phyloP scores from a whole-genome alignment of 164 flowering plant genomes.

The Magnolia sinica region DNA sequence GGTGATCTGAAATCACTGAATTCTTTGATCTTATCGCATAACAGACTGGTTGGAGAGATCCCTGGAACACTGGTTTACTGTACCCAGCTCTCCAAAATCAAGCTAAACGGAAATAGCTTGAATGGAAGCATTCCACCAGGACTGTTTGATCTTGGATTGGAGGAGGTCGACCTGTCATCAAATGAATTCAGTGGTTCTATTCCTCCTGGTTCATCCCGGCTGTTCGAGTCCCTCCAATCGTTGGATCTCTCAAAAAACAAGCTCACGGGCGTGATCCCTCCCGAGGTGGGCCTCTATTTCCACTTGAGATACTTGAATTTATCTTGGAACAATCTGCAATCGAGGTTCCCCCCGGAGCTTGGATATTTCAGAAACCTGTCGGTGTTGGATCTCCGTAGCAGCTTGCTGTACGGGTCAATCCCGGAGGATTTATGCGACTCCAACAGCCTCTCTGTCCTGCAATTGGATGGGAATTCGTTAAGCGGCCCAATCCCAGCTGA shows the following conservation, averaged over 20 bases:
- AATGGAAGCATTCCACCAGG: conserved; percentile 70
- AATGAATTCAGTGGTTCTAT: conserved; percentile 53
- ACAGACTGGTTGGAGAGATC: conserved; percentile 50
- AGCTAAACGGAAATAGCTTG: conserved; percentile 50
- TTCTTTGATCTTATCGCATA: conserved; percentile 46
- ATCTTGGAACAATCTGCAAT: conserved; percentile 70
- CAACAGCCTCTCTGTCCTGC: conserved; percentile 58
- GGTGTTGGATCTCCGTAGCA: conserved; percentile 65
- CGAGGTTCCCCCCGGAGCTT: conserved; percentile 64
- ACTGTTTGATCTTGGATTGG: conserved; percentile 62
- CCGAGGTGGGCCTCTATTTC: conserved; percentile 65
- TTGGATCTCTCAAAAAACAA: conserved; percentile 70
- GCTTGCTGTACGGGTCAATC: conserved; percentile 50
- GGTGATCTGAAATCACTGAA: conserved; percentile 53
- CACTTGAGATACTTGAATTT: conserved; percentile 73
- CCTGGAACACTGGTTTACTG: conserved; percentile 53
- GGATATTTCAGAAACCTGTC: conserved; percentile 67
- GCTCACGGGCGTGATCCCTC: conserved; percentile 66
- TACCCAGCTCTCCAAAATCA: conserved; percentile 34
- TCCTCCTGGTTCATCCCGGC: conserved; percentile 53
- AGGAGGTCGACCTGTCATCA: conserved; percentile 60
- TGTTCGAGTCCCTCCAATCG: conserved; percentile 42
- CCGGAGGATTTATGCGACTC: conserved; percentile 77
- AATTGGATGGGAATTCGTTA: conserved; percentile 72
- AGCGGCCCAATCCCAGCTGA: conserved; percentile 68